Evolutionary conservation across 805 yeast species (phyloP).

Genomic region (Metahyphopichia silvanorum): DNA sequence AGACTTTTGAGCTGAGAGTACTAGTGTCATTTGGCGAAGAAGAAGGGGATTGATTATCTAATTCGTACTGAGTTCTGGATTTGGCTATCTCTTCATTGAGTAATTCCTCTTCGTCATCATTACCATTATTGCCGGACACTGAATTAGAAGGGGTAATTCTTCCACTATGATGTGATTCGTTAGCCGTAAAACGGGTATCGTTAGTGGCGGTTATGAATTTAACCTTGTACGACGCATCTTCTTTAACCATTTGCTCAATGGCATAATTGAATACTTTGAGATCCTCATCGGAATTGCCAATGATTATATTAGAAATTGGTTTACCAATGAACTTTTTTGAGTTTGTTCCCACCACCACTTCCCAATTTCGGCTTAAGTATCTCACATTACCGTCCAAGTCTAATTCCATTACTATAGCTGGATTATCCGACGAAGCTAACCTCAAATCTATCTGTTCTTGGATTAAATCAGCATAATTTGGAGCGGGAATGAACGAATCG

Average conservation of each 20-base stretch:
- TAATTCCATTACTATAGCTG: conserved; percentile 79
- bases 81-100: not conserved
- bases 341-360: conserved; percentile 66
- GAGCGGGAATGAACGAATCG: conserved; percentile 5
- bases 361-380: conserved; percentile 78
- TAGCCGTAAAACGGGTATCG: conserved; percentile 8
- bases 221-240: conserved; percentile 76
- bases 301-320: conserved; percentile 60
- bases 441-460: conserved; percentile 52
- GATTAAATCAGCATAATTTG: conserved; percentile 15
- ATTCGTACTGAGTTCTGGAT: not conserved
- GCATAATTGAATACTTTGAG: conserved; percentile 67
- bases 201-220: conserved; percentile 60
- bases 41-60: not conserved
- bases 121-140: conserved; percentile 4
- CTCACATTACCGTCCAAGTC: conserved; percentile 76
- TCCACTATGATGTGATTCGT: conserved; percentile 10
- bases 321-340: conserved; percentile 49
- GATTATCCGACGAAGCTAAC: conserved; percentile 64
- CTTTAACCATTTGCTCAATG: conserved; percentile 62
- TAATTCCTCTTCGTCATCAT: conserved; percentile 1
- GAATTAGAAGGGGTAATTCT: conserved; percentile 26
- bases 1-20: conserved; percentile 26
- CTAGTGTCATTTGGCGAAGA: not conserved
- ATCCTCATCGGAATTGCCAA: conserved; percentile 62